Evolutionary conservation across 2,329 filamentous ascomycete species (phyloP).

Genomic region (Neurospora sp.): DNA sequence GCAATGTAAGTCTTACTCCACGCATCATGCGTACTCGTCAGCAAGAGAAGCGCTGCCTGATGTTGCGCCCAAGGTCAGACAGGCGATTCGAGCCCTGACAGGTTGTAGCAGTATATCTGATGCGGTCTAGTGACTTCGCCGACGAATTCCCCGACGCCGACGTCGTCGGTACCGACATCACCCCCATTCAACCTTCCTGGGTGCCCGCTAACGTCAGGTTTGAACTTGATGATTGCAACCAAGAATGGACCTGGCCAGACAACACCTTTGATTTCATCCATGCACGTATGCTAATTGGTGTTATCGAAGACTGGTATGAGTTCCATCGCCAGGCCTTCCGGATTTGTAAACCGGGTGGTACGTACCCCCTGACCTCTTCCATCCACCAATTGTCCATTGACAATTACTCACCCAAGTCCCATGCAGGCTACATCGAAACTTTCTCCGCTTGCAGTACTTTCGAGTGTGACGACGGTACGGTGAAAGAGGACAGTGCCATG

Average conservation of each 20-base stretch:
- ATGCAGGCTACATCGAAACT: slow-evolving; percentile 3
- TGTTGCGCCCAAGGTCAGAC: neutral
- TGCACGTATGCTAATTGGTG: neutral
- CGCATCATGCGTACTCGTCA: neutral
- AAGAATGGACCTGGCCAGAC: neutral
- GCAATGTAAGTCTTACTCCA: neutral
- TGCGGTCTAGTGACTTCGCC: slow-evolving; percentile 1
- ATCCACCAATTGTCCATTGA: neutral
- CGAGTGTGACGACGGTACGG: slow-evolving; percentile 1
- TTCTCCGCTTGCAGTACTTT: neutral
- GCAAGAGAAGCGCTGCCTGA: neutral
- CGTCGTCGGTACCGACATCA: slow-evolving; percentile 1
- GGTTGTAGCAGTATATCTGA: neutral
- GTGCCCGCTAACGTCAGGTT: slow-evolving; percentile 2
- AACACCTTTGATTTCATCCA: slow-evolving; percentile 2
- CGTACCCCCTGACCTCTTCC: neutral
- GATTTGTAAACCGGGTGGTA: neutral
- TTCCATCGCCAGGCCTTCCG: slow-evolving; percentile 26
- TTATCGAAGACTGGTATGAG: slow-evolving; percentile 13
- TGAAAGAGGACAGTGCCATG: slow-evolving; percentile 9
- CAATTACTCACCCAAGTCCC: neutral
- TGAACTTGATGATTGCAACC: slow-evolving; percentile 40
- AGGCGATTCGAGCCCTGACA: neutral
- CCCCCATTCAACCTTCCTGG: slow-evolving; percentile 4
- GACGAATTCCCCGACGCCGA: slow-evolving; percentile 1